A percentile compares a stretch with the other conserved stretches of the same genome.
Conservation (phyloP, 1,284 basidiomycete species). For the Ustilago loliicola region DNA sequence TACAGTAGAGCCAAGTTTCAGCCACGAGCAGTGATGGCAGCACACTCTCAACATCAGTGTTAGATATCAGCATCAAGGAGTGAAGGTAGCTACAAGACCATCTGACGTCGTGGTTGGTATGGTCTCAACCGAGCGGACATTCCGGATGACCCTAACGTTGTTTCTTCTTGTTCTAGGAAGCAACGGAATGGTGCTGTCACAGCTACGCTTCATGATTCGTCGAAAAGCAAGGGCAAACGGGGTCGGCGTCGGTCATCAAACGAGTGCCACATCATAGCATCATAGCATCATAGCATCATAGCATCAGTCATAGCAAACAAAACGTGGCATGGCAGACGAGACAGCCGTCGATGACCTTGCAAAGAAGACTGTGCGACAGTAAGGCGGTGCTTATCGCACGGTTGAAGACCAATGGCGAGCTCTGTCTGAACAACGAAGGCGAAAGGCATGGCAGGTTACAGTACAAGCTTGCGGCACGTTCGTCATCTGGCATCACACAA, state of each 20-base stretch:
- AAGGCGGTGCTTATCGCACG: constrained; percentile 3
- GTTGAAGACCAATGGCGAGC: background rate
- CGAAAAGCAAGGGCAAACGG: background rate
- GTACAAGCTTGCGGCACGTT: constrained; percentile 11
- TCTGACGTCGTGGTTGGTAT: background rate
- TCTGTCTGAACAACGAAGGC: background rate
- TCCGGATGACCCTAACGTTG: constrained; percentile 6
- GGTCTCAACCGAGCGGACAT: constrained; percentile 7
- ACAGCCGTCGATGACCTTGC: background rate
- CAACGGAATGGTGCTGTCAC: background rate
- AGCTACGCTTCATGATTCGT: background rate
- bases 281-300: background rate
- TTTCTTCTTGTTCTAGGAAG: too few relatives aligned
- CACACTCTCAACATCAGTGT: too few relatives aligned
- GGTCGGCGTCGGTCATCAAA: background rate
- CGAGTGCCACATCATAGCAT: background rate
- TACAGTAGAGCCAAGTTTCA: too few relatives aligned
- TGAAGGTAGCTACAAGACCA: too few relatives aligned
- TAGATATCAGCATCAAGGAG: too few relatives aligned
- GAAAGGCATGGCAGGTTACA: background rate
- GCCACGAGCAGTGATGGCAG: too few relatives aligned
- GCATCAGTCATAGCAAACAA: background rate
- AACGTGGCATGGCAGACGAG: background rate
- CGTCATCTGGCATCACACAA: constrained; percentile 15
- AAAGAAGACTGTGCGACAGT: too few relatives aligned